Percentiles rank a stretch among this genome's conserved stretches.
Evolutionary conservation across 805 yeast genomes (phyloP).

Genomic region (Ogataea allantospora): DNA sequence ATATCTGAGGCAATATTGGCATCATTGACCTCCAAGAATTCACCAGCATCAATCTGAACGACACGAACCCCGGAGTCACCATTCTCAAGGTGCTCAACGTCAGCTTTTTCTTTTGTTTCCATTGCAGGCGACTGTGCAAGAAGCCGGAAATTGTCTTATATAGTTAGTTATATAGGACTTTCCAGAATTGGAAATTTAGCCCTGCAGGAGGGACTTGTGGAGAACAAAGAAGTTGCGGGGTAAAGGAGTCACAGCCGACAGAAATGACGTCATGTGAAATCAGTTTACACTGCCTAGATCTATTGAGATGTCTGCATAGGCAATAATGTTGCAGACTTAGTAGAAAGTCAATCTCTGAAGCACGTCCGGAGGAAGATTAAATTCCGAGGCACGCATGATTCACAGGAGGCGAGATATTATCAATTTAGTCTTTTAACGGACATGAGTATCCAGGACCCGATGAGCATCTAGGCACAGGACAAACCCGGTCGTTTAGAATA

Average conservation of each 20-base stretch:
- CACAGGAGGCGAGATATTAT: slow-evolving; percentile 19
- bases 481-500: slow-evolving; percentile 50
- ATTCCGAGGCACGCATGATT: slow-evolving; percentile 2
- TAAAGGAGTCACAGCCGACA: neutral
- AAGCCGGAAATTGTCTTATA: neutral
- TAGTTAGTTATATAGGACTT: neutral
- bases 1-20: slow-evolving; percentile 7
- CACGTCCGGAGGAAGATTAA: neutral
- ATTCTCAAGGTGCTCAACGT: slow-evolving; percentile 10
- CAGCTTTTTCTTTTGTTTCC: slow-evolving; percentile 1
- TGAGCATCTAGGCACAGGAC: slow-evolving; percentile 46
- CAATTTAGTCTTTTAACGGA: slow-evolving; percentile 34
- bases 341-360: slow-evolving; percentile 7
- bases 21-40: slow-evolving; percentile 14
- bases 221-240: neutral
- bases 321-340: slow-evolving; percentile 12
- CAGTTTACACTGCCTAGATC: no score
- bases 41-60: slow-evolving; percentile 15
- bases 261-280: no score
- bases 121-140: neutral
- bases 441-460: slow-evolving; percentile 56
- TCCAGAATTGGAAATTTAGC: neutral
- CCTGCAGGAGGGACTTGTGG: neutral
- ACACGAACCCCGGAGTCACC: slow-evolving; percentile 1
- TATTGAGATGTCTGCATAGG: neutral